These are phyloP conservation scores for Gautieria morchelliformis DNA, from an alignment of 768 basidiomycete species.

Conservation along the genomic window DNA sequence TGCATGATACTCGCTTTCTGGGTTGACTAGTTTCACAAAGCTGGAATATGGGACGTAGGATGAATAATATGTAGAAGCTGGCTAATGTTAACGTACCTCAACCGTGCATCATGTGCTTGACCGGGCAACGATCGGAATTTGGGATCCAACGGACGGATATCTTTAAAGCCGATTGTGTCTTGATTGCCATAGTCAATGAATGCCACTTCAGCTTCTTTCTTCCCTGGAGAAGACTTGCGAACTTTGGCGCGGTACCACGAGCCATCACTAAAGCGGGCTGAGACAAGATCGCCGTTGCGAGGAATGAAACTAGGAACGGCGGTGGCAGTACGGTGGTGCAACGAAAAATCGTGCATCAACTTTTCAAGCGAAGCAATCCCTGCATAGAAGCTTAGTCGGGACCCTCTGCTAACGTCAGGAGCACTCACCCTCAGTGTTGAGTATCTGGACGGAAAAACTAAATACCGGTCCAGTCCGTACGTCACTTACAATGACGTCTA, in stretches of 20 bases:
- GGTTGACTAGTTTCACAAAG: slow-evolving; percentile 75
- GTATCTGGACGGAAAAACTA: slow-evolving; percentile 84
- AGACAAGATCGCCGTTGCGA: slow-evolving; percentile 80
- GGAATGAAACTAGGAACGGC: slow-evolving; percentile 62
- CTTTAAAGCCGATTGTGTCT: slow-evolving; percentile 72
- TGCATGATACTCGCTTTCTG: slow-evolving; percentile 76
- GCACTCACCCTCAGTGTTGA: slow-evolving; percentile 75
- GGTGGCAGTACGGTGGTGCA: slow-evolving; percentile 66
- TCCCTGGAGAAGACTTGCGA: slow-evolving; percentile 72
- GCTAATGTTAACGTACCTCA: slow-evolving; percentile 45
- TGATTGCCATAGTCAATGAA: slow-evolving; percentile 97
- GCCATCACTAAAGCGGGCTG: slow-evolving; percentile 90
- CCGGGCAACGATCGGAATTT: slow-evolving; percentile 86
- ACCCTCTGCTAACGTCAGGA: not conserved
- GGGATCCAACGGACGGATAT: slow-evolving; percentile 80
- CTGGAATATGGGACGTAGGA: slow-evolving; percentile 26
- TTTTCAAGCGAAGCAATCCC: slow-evolving; percentile 88
- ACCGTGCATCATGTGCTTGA: slow-evolving; percentile 89
- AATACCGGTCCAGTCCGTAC: slow-evolving; percentile 67
- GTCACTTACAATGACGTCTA: slow-evolving; percentile 89
- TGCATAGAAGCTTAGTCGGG: slow-evolving; percentile 21
- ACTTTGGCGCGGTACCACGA: slow-evolving; percentile 96
- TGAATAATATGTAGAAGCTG: too few species aligned
- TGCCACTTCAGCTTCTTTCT: slow-evolving; percentile 89
- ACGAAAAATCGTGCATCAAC: slow-evolving; percentile 88